A percentile compares a stretch with the other conserved stretches of the same genome.
These are phyloP conservation scores for Ampelomyces quisqualis DNA, from an alignment of 2,329 filamentous ascomycete genomes.

Conservation along the genomic window DNA sequence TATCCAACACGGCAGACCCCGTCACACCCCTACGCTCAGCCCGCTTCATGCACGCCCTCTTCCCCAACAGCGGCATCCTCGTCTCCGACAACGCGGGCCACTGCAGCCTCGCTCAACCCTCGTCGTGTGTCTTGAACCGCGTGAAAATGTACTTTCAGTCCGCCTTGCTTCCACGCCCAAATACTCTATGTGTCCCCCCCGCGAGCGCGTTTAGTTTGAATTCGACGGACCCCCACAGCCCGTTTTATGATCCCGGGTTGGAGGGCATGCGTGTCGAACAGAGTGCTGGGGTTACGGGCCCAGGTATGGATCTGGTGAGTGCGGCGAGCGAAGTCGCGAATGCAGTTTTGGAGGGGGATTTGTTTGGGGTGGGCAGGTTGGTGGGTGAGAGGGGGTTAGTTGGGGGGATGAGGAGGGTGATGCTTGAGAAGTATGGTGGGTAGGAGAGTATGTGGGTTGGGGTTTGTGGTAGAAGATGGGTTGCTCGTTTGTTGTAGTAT, in stretches of 20 bases:
- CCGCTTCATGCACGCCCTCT: constrained; percentile 42
- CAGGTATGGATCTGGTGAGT: constrained; percentile 4
- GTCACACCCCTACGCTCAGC: constrained; percentile 58
- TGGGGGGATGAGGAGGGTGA: neutral
- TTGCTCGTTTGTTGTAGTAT: too few species aligned
- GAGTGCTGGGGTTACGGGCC: neutral
- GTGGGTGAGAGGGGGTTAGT: neutral
- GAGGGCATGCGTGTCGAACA: neutral
- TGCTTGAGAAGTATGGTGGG: neutral
- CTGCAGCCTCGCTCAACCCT: constrained; percentile 45
- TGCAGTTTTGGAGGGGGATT: neutral
- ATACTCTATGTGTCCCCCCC: constrained; percentile 47
- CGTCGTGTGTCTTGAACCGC: constrained; percentile 37
- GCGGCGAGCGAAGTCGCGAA: constrained; percentile 2
- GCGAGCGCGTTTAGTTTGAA: constrained; percentile 37
- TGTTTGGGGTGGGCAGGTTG: neutral
- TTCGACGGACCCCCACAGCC: constrained; percentile 44
- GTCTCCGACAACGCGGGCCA: constrained; percentile 50
- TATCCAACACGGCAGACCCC: constrained; percentile 60
- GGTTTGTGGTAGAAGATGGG: too few species aligned
- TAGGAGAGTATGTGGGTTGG: too few species aligned
- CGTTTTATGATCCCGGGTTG: constrained; percentile 25
- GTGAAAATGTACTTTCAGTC: constrained; percentile 46
- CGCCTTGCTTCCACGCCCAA: constrained; percentile 48
- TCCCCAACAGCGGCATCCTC: constrained; percentile 49